Percentiles rank a stretch among this genome's conserved stretches.
These are phyloP conservation scores for Jatropha multifida DNA, from an alignment of 441 rosid species.

Conservation along the genomic window DNA sequence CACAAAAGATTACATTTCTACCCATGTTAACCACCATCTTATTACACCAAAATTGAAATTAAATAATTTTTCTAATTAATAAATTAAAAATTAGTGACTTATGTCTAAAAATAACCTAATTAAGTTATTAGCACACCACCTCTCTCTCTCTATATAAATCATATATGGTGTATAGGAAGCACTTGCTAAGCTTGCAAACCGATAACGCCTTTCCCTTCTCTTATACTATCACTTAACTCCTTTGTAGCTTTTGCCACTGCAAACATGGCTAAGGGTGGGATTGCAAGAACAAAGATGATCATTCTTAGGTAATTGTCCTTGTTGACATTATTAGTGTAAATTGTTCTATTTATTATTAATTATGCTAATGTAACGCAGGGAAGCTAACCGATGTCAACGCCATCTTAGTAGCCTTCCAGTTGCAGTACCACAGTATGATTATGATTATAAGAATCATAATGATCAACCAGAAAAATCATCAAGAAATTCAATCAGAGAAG, in stretches of 20 bases:
- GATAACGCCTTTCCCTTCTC: too few species aligned
- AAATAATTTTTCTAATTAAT: too few species aligned
- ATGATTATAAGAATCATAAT: neutral
- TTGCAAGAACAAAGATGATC: slow-evolving; percentile 15
- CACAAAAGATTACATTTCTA: too few species aligned
- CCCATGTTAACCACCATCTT: too few species aligned
- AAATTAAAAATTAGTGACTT: too few species aligned
- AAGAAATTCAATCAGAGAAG: neutral
- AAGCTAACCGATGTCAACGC: slow-evolving; percentile 5
- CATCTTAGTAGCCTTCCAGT: neutral
- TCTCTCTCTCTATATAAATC: too few species aligned
- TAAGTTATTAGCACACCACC: too few species aligned
- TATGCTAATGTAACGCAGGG: slow-evolving; percentile 18
- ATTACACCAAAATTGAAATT: too few species aligned
- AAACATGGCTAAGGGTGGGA: slow-evolving; percentile 26
- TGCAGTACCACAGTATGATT: neutral
- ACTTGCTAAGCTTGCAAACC: neutral
- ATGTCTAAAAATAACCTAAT: too few species aligned
- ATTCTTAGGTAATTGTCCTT: slow-evolving; percentile 22
- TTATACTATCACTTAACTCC: neutral
- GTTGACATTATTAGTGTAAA: neutral
- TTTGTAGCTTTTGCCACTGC: neutral
- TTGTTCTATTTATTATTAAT: neutral
- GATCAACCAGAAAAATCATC: neutral
- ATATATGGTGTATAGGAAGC: neutral